Conservation (phyloP, 2,329 filamentous ascomycete genomes). For the Diaporthe ilicicola region DNA sequence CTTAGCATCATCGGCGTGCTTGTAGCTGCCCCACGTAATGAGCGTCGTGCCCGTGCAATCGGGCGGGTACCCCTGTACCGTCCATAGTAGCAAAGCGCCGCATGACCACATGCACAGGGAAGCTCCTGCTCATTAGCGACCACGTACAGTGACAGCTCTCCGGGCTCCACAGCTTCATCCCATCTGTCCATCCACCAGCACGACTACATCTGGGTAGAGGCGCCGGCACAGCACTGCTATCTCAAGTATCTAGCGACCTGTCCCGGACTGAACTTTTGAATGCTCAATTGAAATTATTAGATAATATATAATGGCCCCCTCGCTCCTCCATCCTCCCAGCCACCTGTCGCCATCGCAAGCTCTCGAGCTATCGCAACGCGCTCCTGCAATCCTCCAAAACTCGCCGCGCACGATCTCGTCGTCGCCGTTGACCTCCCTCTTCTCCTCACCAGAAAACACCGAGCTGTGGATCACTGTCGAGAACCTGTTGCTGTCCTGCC, state of each 20-base stretch:
- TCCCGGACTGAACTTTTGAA: neutral
- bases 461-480: slow-evolving; percentile 89
- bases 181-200: neutral
- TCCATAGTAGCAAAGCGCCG: neutral
- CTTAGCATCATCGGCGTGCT: slow-evolving; percentile 27
- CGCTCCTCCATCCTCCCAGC: slow-evolving; percentile 65
- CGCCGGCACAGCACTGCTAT: neutral
- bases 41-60: neutral
- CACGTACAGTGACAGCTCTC: neutral
- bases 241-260: neutral
- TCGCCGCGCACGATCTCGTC: slow-evolving; percentile 62
- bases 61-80: neutral
- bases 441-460: slow-evolving; percentile 71
- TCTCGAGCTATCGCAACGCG: slow-evolving; percentile 67
- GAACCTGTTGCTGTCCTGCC: slow-evolving; percentile 83
- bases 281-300: neutral
- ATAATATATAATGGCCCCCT: slow-evolving; percentile 53
- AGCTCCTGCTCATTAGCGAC: slow-evolving; percentile 4
- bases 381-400: slow-evolving; percentile 63
- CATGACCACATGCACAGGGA: neutral
- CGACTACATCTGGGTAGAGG: neutral
- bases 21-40: slow-evolving; percentile 30
- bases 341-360: slow-evolving; percentile 65
- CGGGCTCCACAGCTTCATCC: slow-evolving; percentile 13
- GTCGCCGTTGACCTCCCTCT: slow-evolving; percentile 62